Base-by-base conservation (phyloP, 139 green algal genomes). In the Zygnema circumcarinatum region DNA sequence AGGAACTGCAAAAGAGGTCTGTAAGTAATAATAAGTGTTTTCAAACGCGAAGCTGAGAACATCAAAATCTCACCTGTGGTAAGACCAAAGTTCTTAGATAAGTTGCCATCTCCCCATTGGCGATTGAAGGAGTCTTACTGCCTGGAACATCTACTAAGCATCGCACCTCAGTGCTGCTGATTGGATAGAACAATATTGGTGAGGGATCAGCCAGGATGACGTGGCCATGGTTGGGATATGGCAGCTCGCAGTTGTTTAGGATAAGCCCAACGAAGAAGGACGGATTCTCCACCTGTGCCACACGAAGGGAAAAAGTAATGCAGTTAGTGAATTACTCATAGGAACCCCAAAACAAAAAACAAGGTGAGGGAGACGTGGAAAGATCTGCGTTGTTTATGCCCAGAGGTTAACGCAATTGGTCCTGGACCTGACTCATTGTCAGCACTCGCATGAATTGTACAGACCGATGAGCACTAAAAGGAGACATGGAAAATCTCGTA, bases 151-250 rank as follows among this genome's bases (percentile, higher is more conserved):
- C 97, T 20, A 99, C 96, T 39, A 98, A 88, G 75, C 95, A 98
- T 29, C 96, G 91, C 81, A 97, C 95, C 92, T 98, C 95, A 2
- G 81, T 95, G 38, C 87, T 91, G 69, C 90, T 95, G 32, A 91
- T 56, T n/a, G 96, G 97, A 94, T 99, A 99, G 92, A 99, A 98
- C 22, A 99, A 95, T 76, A 99, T 94, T 38, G 97, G 97, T 0
- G 95, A 98, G 47, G 97, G 97, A 38, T 97, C 92, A n/a, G 92
- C 96, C 1, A 99, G 93, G 33, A 99, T 90, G 2, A 99, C 97
- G 84, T 99, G 97, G 1, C 97, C 97, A 89, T 98, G 95, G 90
- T 96, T 95, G 53, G 94, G 81, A 89, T 95, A 89, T 0, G 96
- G 96, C 90, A 99, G 92, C 36, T 87, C 78, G 73, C 83, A 89